Percentiles rank a stretch among this genome's conserved stretches.
These are phyloP conservation scores for Lepidium aucheri DNA, from an alignment of 345 rosid species.

Conservation along the genomic window DNA sequence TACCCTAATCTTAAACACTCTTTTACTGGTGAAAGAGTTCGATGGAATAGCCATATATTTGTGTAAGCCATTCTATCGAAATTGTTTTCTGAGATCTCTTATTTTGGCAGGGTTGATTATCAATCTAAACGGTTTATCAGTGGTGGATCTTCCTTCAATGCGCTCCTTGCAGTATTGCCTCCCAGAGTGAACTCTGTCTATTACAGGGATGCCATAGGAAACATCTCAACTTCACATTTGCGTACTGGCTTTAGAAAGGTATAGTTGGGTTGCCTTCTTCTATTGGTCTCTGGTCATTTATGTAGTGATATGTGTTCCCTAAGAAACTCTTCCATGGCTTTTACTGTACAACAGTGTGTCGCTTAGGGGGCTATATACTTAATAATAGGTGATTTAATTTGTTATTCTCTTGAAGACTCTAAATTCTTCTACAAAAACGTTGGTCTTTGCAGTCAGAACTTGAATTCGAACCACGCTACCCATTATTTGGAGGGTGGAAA, in stretches of 20 bases:
- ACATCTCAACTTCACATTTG: conserved; percentile 83
- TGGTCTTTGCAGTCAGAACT: conserved; percentile 76
- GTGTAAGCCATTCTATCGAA: background rate
- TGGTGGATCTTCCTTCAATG: conserved; percentile 77
- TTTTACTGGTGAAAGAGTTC: background rate
- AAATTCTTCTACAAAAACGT: background rate
- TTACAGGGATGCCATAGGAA: conserved; percentile 90
- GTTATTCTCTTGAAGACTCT: background rate
- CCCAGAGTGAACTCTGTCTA: conserved; percentile 95
- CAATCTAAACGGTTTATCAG: conserved; percentile 57
- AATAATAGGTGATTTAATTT: background rate
- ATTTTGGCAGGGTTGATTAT: conserved; percentile 85
- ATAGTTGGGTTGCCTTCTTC: background rate
- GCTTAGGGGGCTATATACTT: background rate
- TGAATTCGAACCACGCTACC: conserved; percentile 92
- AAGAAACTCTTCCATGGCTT: background rate
- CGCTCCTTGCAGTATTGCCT: conserved; percentile 76
- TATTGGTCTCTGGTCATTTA: conserved; percentile 1
- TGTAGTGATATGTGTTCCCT: background rate
- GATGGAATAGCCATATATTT: background rate
- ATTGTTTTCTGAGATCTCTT: conserved; percentile 10
- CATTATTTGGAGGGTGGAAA: conserved; percentile 98
- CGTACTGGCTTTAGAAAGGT: conserved; percentile 63
- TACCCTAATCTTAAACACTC: background rate
- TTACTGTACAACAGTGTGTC: background rate